These are phyloP conservation scores for Eucalyptus melliodora DNA, from an alignment of 345 rosid genomes.

Conservation along the genomic window DNA sequence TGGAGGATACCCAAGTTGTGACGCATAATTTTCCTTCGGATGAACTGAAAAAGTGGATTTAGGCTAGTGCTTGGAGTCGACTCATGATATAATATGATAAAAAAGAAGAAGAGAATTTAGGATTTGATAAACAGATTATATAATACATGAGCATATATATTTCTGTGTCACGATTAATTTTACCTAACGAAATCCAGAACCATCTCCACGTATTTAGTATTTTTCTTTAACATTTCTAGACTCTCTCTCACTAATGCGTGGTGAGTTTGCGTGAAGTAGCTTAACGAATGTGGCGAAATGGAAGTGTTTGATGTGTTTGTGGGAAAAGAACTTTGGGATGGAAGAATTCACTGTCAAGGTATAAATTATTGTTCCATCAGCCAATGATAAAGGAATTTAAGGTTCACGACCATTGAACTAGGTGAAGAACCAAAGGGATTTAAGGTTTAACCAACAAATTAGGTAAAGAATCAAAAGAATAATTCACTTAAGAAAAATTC, in stretches of 20 bases:
- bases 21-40: background rate
- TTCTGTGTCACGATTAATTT: no score
- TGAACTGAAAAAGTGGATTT: background rate
- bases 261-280: background rate
- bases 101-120: accelerated
- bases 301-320: background rate
- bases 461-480: background rate
- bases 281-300: background rate
- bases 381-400: background rate
- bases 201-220: background rate
- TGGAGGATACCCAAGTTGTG: background rate
- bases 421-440: background rate
- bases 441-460: background rate
- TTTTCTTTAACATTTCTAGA: no score
- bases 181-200: no score
- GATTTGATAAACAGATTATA: background rate
- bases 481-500: background rate
- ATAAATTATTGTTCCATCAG: background rate
- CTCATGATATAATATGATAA: background rate
- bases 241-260: background rate
- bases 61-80: background rate
- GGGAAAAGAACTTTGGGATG: background rate
- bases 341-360: accelerated
- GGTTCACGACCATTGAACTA: accelerated
- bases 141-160: background rate